Evolutionary conservation across 352 stramenopile genomes (phyloP), one percentile per base, ranked within the genome.

Genomic region (Globisporangium radiosum): DNA sequence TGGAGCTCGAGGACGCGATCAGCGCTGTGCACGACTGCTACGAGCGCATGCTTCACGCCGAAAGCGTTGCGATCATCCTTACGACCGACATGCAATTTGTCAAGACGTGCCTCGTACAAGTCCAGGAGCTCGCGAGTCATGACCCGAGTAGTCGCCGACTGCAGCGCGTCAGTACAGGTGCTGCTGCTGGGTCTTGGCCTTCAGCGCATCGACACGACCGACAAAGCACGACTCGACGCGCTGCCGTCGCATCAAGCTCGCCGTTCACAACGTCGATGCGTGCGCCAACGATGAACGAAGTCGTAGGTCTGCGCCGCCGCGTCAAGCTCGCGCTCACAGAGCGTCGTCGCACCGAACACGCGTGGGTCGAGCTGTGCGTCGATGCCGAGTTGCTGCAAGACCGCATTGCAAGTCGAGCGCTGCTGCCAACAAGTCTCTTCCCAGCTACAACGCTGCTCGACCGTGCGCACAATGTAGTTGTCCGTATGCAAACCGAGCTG

Each of bases 11-110:
- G 48, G 81, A 88, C 25, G 69, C 79, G 42, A 59, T 72, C 0
- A 56, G 59, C 7, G 69, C 85, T 9, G 70, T 84, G 15, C 52
- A 55, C 1, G 64, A 65, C 6, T 62, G 63, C 4, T 80, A 78
- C 49, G 63, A 78, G 33, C 72, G 78, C 5, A 78, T 88, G 59
- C 70, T 82, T 15, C 61, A 77, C 17, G 69, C 76, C 0, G 78
- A 90, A 40, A 69, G 69, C 43, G 73, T 72, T 39, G 70, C 76
- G 19, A 88, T 90, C 52, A 75, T 90, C 44, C 71, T 88, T 47
- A 87, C 78, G 17, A 72, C 66, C 42, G 76, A 88, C 19, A 84
- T 90, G 73, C 78, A 88, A 50, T 76, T 78, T 45, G 59, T 78
- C 48, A 87, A 87, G 52, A 68, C 71, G 8, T 80, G 75, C 48